Evolutionary conservation across 116 monocot species (phyloP).

Genomic region (Posidonia oceanica): DNA sequence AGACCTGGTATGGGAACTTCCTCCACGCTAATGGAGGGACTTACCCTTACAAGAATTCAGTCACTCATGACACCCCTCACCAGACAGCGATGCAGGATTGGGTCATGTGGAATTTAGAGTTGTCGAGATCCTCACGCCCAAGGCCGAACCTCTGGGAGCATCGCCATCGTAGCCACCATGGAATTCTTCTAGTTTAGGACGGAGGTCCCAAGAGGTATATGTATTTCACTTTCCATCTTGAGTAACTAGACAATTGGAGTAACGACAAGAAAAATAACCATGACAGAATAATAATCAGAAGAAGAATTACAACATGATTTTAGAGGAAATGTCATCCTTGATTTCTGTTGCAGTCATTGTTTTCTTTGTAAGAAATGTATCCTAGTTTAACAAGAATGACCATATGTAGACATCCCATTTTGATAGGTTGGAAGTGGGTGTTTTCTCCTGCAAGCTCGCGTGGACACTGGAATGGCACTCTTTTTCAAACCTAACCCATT

Average conservation of each 20-base stretch:
- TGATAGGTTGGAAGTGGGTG: no score
- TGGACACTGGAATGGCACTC: no score
- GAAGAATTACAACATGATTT: no score
- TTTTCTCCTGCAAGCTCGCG: no score
- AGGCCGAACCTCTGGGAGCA: neutral
- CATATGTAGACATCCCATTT: no score
- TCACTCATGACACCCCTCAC: constrained; percentile 68
- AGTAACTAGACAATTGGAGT: no score
- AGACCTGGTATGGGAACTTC: constrained; percentile 52
- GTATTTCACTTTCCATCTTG: no score
- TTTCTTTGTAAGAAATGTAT: constrained; percentile 33
- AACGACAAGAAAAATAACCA: no score
- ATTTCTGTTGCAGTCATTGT: no score
- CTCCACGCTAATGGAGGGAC: constrained; percentile 58
- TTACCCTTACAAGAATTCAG: constrained; percentile 60
- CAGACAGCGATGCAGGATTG: constrained; percentile 54
- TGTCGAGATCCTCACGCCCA: constrained; percentile 20
- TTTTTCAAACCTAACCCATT: no score
- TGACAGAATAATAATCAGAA: no score
- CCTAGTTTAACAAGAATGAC: no score
- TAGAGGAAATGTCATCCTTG: neutral
- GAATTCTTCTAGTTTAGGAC: neutral
- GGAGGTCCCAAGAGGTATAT: neutral
- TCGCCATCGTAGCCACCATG: neutral
- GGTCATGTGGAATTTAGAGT: constrained; percentile 65